Base-by-base conservation (phyloP, 495 filamentous ascomycete species). In the Penicillium coprophilum region DNA sequence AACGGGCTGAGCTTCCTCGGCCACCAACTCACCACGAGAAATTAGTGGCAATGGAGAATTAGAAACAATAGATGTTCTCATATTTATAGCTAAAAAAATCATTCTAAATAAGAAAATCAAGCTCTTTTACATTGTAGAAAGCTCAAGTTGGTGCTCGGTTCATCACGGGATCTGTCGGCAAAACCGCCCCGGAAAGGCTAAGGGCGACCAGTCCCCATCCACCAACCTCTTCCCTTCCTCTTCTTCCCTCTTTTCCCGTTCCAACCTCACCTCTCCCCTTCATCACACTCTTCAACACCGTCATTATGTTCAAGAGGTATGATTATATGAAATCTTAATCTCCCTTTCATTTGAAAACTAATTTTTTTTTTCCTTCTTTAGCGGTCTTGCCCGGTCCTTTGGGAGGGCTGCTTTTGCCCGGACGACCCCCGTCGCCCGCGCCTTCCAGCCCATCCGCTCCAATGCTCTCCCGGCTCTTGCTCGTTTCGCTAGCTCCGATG, bases 231-330 rank as follows among this genome's bases (percentile, higher is more conserved):
- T 70, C 63, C 59, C 59, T 74, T 64, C 61, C 58, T 63, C 60
- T 65, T 71, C 65, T 69, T 73, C 71, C 67, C 68, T 71, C 70
- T 72, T 67, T 70, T 62, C 64, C 68, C 66, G 58, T 55, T 71
- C 63, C 58, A 61, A 65, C 62, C 59, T 64, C 71, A 61, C 63
- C 62, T 51, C 60, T 68, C 58, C 55, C 61, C 68, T 64, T 64
- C 68, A 67, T 72, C 68, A 79, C 76, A 69, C 77, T 78, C 74
- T 75, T 75, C 70, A 72, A 75, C 74, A 77, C 75, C 64, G 60
- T 79, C 84, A 90, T 76, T 80, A 92, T 92, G 89, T 89, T 90
- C 82, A 90, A 90, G 88, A 91, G 88, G 89, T 92, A 77, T 77
- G 86, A 79, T 46, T 34, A 48, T 28, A 55, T 66, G 63, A 75